Evolutionary conservation across 495 filamentous ascomycete genomes (phyloP).

Genomic region (Tuber microsphaerosporum): DNA sequence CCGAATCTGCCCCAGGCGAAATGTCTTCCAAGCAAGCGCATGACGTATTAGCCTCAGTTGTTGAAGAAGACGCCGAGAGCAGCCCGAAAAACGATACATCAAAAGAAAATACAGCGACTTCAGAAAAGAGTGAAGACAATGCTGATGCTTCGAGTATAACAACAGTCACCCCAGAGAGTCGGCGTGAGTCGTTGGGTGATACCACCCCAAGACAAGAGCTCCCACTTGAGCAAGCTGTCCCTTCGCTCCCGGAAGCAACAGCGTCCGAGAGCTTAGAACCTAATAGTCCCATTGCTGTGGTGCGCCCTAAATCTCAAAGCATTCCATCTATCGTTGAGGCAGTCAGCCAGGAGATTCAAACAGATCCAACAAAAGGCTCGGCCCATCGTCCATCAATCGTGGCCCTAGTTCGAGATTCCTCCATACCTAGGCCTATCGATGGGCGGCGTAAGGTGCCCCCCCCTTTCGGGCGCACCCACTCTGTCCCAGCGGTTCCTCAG

Average conservation of each 20-base stretch:
- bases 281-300: constrained; percentile 19
- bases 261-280: constrained; percentile 20
- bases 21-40: constrained; percentile 60
- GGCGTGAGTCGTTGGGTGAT: constrained; percentile 17
- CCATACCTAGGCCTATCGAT: constrained; percentile 34
- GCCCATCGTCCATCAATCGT: constrained; percentile 19
- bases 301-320: constrained; percentile 23
- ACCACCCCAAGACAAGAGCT: constrained; percentile 24
- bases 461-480: constrained; percentile 33
- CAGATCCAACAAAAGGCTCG: not conserved
- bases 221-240: constrained; percentile 17
- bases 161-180: constrained; percentile 22
- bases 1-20: constrained; percentile 22
- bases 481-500: constrained; percentile 32
- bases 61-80: constrained; percentile 55
- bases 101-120: constrained; percentile 23
- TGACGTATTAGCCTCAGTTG: constrained; percentile 61
- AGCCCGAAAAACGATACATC: not conserved
- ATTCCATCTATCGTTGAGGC: constrained; percentile 24
- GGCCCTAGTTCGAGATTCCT: constrained; percentile 18
- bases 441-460: constrained; percentile 37
- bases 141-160: constrained; percentile 28
- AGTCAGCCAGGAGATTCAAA: constrained; percentile 9
- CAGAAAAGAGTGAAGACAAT: constrained; percentile 22
- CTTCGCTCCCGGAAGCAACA: not conserved